These are phyloP conservation scores for Fusarium neocosmosporiellum DNA, from an alignment of 2,329 filamentous ascomycete species.

Conservation along the genomic window DNA sequence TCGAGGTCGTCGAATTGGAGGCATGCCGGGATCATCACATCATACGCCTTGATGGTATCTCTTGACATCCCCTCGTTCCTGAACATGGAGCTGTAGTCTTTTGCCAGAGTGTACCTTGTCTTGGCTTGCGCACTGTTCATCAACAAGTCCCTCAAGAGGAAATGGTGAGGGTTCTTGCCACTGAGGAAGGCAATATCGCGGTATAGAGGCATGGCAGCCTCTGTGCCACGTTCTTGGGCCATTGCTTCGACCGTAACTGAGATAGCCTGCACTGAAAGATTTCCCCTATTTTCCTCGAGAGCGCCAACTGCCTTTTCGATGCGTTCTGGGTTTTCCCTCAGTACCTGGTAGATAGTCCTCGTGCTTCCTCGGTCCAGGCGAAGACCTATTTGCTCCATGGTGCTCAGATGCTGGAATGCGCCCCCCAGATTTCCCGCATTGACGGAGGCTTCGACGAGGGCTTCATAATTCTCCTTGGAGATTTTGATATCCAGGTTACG, in stretches of 20 bases:
- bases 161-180: constrained; percentile 40
- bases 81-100: constrained; percentile 45
- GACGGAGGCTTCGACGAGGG: constrained; percentile 78
- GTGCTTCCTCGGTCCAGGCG: constrained; percentile 71
- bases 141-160: constrained; percentile 47
- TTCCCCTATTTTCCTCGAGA: constrained; percentile 58
- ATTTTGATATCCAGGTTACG: constrained; percentile 57
- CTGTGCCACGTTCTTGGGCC: constrained; percentile 44
- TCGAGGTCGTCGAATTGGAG: constrained; percentile 46
- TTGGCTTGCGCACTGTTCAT: constrained; percentile 41
- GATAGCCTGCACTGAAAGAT: constrained; percentile 52
- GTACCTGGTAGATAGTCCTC: constrained; percentile 67
- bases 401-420: constrained; percentile 76
- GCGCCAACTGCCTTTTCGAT: constrained; percentile 64
- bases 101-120: constrained; percentile 41
- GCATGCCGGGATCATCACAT: constrained; percentile 45
- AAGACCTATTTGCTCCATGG: constrained; percentile 71
- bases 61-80: constrained; percentile 18
- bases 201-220: constrained; percentile 49
- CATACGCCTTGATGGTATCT: constrained; percentile 33
- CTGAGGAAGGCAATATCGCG: constrained; percentile 44
- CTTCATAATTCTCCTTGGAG: constrained; percentile 79
- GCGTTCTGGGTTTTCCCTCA: constrained; percentile 60
- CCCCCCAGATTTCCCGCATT: constrained; percentile 68
- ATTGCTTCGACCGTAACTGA: constrained; percentile 51